Base-by-base conservation (phyloP, 2,329 filamentous ascomycete genomes). In the Harringtonia aguacate region DNA sequence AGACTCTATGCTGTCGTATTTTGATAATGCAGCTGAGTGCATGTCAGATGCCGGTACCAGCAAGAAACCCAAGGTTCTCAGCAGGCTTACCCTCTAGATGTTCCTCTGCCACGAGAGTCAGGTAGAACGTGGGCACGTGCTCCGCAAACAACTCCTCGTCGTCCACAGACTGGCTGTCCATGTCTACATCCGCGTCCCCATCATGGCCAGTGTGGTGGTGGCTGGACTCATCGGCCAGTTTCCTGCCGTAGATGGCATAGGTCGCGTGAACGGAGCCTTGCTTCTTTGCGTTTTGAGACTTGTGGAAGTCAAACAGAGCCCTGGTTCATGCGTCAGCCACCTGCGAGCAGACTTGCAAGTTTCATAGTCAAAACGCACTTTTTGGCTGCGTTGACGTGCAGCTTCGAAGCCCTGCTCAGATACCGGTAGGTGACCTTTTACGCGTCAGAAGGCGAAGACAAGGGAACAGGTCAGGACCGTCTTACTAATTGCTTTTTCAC, bases 311-410 rank as follows among this genome's bases (percentile, higher is more conserved):
- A 62, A 78, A 94, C 15, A 89, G 77, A 76, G 92, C 94, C 61
- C 83, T 94, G 42, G 17, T 21, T 31, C 10, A 8, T 4, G 29
- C 3, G 41, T 57, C 12, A 50, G 46, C 21, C 24, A 43, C 48
- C 9, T 22, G 10, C 4, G 8, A 48, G 28, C 8, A 12, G 8
- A 18, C 6, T 24, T 17, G 6, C 21, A 21, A 20, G 3, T 28
- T 20, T n/a, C n/a, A 21, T 5, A 12, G 17, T 15, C 8, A 9
- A 7, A 9, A 61, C 75, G 52, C 67, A 94, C 89, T 89, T 81
- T 64, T 98, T 98, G 13, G 92, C 92, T 36, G 75, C 70, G 58
- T 94, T 92, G 60, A 85, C 82, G 60, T 95, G 84, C 36, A 95
- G 74, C 56, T 87, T 84, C 43, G 95, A 65, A 33, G 81, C 83